Evolutionary conservation across 805 yeast species (phyloP), one percentile per base, ranked within the genome.

Genomic region (Metschnikowia kofuensis): DNA sequence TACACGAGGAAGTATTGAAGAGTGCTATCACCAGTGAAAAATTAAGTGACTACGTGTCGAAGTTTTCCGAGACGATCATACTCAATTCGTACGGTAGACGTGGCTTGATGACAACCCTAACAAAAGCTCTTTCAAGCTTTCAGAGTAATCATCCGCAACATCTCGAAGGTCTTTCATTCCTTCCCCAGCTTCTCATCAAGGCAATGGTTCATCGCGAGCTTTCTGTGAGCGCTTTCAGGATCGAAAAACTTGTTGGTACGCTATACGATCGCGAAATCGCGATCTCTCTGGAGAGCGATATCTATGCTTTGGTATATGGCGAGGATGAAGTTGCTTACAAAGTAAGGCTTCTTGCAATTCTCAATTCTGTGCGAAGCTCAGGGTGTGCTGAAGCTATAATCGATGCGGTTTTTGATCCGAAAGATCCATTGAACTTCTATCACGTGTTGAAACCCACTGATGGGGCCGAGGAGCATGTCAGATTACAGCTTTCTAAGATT

Each of bases 381-480:
- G 47, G 41, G 1, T 70, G 71, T 60, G 73, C 72, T 0, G 42
- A 45, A 10, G 40, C 48, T 0, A 47, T 78, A 3, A 64, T 77
- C 58, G 55, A 64, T 1, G 67, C 51, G 49, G 65, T 81, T 15
- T 49, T 79, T 13, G 64, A 64, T 0, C 64, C 72, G 30, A 70
- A 70, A 11, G 62, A 59, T 4, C 61, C 63, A 7, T 75, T 72
- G 53, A 70, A 74, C 35, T 61, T 87, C 3, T 65, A 82, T 36
- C 57, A 61, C 1, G 84, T 86, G 2, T 57, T 67, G 30, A 82
- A 77, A 58, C 72, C 79, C 38, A 78, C 81, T 0, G 94, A 87
- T 59, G 87, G 88, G 0, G 68, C 68, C 7, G 96, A 88, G 61
- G 94, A 87, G 59, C 68, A 79, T 67, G 73, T 72, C 45, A 72